Base-by-base conservation (phyloP, 768 basidiomycete species). In the Tylopilus subfusipes region DNA sequence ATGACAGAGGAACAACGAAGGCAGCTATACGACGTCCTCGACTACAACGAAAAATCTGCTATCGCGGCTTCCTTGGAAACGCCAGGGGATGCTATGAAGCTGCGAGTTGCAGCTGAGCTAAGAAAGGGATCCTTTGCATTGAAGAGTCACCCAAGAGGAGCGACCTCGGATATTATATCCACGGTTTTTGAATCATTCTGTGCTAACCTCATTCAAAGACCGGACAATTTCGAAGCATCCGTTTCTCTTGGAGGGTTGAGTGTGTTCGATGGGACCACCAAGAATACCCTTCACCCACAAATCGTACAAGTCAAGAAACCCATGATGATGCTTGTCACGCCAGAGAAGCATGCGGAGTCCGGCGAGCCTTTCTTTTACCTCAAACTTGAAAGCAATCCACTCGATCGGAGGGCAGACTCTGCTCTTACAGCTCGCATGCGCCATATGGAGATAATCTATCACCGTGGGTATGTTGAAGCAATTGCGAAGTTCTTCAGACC, bases 381-480 rank as follows among this genome's bases (percentile, higher is more conserved):
- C 63, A 92, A 90, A 66, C 89, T 94, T 60, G 97, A 98, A 73
- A 86, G 85, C 54, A 93, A 90, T 59, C 97, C 96, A 10, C 75
- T 98, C 38, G 93, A 97, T 68, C 85, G 87, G 49, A 83, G 91
- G 42, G 93, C 97, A 24, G 96, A 98, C 67, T 96, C 81, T 63
- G 92, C 89, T 1, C 75, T 99, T 50, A 90, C 88, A 13, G 82
- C 95, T 44, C 86, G 85, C 53, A 89, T 98, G 90, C 83, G 91
- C 12, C 89, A 96, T 63, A 89, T 96, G 85, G 96, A 98, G 72
- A 88, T 99, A 58, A 90, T 99, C 39, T 99, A 99, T 67, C 93
- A 98, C 67, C 83, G 78, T 64, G 93, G 91, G 24, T 98, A 96
- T 68, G 80, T 98, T 27, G 97, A 98, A 74, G 90, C 90, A 3